Evolutionary conservation across 352 stramenopile genomes (phyloP), one percentile per base, ranked within the genome.

Genomic region (Phytophthora pisi): DNA sequence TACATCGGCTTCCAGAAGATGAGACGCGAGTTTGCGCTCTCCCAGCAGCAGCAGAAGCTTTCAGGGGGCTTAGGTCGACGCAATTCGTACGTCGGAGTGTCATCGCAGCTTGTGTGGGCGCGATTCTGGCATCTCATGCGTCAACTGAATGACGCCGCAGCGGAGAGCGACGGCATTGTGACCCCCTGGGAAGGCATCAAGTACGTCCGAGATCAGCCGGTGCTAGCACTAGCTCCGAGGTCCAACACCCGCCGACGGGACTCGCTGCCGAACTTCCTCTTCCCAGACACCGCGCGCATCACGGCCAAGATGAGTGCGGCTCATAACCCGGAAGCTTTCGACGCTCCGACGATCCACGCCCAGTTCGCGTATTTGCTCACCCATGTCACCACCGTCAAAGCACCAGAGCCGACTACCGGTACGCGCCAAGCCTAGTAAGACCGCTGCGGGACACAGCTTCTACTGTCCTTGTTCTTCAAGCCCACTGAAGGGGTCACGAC

Each of bases 71-170:
- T 69, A 5, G 42, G 51, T 4, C 49, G 31, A 11, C 57, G 68
- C 0, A 82, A 74, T 47, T 70, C 78, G 0, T 52, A 64, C 57
- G 64, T 56, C 45, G 68, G 69, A 0, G 79, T 91, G 18, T 91
- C 85, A 0, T 85, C 87, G 31, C 77, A 81, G 28, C 63, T 92
- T 10, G 70, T 93, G 2, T 95, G 85, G 87, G 86, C 79, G 11
- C 74, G 87, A 3, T 95, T 91, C 18, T 95, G 87, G 87, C 82
- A 95, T 38, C 68, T 95, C 31, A 95, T 92, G 85, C 80, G 81
- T 2, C 87, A 95, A 66, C 49, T 92, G 28, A 75, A 90, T 50
- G 87, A 95, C 31, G 87, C 87, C 1, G 76, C 75, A 24, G 74
- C 78, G 3, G 80, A 93, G 54, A 90, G 82, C 34, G 78, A 87